Base-by-base conservation (phyloP, 2,329 filamentous ascomycete genomes). In the Metarhizium robertsii region DNA sequence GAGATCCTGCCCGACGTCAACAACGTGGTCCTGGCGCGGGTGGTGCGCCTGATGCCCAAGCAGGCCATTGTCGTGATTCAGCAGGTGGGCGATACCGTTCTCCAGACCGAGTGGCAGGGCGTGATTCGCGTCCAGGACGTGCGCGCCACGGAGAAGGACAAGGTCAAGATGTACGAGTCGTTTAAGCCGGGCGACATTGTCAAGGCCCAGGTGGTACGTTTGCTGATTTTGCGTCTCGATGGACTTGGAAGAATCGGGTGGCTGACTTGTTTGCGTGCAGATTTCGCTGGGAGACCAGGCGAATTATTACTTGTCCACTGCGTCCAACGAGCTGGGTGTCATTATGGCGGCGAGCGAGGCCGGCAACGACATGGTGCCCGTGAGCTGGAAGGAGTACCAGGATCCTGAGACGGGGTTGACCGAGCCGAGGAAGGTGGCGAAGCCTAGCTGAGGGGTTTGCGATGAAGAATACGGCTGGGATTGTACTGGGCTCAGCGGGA, bases 151-250 rank as follows among this genome's bases (percentile, higher is more conserved):
- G 94, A 99, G 74, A 96, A 96, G 74, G 94, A 97, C 69, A 89
- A 90, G 63, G 90, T 96, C 47, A 90, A 88, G 69, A 88, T 97
- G 60, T 86, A 90, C 61, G 91, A 96, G 69, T 89, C 87, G 65
- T 97, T 97, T 68, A 81, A 91, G 61, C 92, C 95, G 0, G 94
- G 94, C 0, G 94, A 99, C 74, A 84, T 97, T 61, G 89, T 99
- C 53, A 77, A 90, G 52, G 94, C 90, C 4, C 81, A 86, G 55
- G 91, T 99, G 65, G 86, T 90, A 65, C 73, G 83, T 20, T 25
- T 76, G 48, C 7, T 50, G n/a, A 6, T n/a, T 3, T 0, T 43
- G 6, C 11, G 11, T 10, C 13, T 6, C 11, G 6, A 18, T 43
- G 40, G 14, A 6, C 6, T 16, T 7, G 2, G 3, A 43, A 0